Conservation (phyloP, 164 flowering plant species). For the Platanus orientalis region DNA sequence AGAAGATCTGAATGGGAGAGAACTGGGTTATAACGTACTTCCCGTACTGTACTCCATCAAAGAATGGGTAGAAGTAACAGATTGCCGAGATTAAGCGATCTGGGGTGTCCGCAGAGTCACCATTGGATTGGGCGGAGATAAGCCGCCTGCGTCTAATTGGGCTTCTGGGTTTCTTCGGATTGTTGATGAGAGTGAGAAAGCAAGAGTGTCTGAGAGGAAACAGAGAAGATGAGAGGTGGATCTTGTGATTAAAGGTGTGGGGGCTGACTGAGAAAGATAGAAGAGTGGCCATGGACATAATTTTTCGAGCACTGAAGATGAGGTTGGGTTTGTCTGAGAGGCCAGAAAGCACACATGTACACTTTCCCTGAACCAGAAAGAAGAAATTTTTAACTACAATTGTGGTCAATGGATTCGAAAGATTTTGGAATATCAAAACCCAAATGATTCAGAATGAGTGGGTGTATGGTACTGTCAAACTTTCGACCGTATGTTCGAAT, state of each 20-base stretch:
- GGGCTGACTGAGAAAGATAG: slow-evolving; percentile 6
- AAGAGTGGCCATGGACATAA: slow-evolving; percentile 13
- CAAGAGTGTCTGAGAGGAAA: slow-evolving; percentile 16
- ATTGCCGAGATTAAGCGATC: slow-evolving; percentile 86
- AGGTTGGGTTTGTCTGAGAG: no score
- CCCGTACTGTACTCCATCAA: slow-evolving; percentile 89
- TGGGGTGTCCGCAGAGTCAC: slow-evolving; percentile 45
- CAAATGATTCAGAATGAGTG: no score
- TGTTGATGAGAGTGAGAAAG: slow-evolving; percentile 8
- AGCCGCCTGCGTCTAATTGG: slow-evolving; percentile 3
- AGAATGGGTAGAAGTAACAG: slow-evolving; percentile 91
- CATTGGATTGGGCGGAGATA: slow-evolving; percentile 34
- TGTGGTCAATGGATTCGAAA: no score
- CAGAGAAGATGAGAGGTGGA: slow-evolving; percentile 26
- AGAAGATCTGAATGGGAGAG: slow-evolving; percentile 54
- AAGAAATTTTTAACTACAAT: no score
- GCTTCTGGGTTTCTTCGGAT: slow-evolving; percentile 10
- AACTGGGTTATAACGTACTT: slow-evolving; percentile 77
- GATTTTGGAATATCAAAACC: no score
- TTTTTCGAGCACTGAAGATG: neutral
- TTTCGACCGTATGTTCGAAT: no score
- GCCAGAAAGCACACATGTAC: no score
- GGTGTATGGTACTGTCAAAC: no score
- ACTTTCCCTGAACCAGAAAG: no score
- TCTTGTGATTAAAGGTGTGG: slow-evolving; percentile 5